Conservation (phyloP, 2,329 filamentous ascomycete genomes). For the Penicillium sumatraense region DNA sequence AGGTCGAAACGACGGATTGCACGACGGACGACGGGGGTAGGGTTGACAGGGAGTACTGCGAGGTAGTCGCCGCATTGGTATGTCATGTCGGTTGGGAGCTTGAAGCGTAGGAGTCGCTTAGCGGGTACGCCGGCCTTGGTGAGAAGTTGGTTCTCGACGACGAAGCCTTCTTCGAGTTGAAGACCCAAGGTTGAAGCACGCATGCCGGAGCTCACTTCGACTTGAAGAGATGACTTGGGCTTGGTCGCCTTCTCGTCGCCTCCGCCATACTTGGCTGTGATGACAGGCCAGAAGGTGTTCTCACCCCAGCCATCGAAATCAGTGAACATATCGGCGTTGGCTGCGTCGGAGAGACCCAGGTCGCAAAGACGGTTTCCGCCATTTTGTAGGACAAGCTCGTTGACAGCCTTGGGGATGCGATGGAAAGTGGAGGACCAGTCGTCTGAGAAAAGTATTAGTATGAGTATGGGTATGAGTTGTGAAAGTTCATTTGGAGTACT, state of each 20-base stretch:
- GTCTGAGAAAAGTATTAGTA: conserved; percentile 24
- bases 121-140: conserved; percentile 55
- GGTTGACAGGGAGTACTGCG: conserved; percentile 73
- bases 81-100: conserved; percentile 66
- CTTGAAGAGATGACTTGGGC: conserved; percentile 43
- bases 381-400: conserved; percentile 56
- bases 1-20: conserved; percentile 68
- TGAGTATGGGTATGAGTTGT: too few species aligned
- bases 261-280: conserved; percentile 48
- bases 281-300: conserved; percentile 56
- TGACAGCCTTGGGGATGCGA: conserved; percentile 66
- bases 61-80: conserved; percentile 80
- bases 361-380: conserved; percentile 56
- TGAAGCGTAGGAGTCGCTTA: conserved; percentile 71
- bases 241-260: conserved; percentile 28
- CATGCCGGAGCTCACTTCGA: conserved; percentile 58
- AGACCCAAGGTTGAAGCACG: conserved; percentile 65
- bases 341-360: conserved; percentile 64
- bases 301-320: conserved; percentile 73
- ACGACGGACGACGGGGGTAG: conserved; percentile 62
- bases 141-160: conserved; percentile 59
- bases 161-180: conserved; percentile 65
- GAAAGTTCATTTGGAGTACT: conserved; percentile 9
- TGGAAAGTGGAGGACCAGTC: conserved; percentile 66
- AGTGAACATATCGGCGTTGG: conserved; percentile 68